A percentile compares a stretch with the other conserved stretches of the same genome.
These are phyloP conservation scores for Isochrysis galbana DNA, from an alignment of 78 protist species.

Conservation along the genomic window DNA sequence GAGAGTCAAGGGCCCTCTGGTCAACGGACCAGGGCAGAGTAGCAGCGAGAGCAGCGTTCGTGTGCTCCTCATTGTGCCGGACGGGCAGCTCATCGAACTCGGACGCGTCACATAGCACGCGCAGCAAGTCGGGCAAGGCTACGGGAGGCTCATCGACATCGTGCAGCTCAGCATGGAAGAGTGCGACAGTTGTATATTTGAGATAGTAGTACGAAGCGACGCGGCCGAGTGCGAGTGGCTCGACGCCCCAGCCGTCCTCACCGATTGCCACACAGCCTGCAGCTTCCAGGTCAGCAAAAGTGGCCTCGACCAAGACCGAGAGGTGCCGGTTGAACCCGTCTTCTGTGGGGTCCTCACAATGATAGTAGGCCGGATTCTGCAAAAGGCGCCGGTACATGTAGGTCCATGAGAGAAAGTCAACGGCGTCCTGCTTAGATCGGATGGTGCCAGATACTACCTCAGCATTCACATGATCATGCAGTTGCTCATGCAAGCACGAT, in stretches of 20 bases:
- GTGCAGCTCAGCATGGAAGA: conserved; percentile 46
- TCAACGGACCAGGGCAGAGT: conserved; percentile 67
- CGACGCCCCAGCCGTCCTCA: background rate
- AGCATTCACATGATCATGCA: conserved; percentile 95
- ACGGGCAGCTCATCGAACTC: conserved; percentile 87
- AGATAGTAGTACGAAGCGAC: conserved; percentile 97
- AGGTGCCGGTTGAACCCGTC: conserved; percentile 44
- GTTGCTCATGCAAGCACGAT: conserved; percentile 70
- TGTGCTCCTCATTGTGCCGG: conserved; percentile 96
- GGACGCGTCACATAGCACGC: conserved; percentile 7
- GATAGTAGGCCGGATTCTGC: conserved; percentile 95
- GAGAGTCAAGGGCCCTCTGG: conserved; percentile 41
- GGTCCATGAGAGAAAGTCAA: conserved; percentile 97
- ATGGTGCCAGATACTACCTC: conserved; percentile 78
- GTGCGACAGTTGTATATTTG: conserved; percentile 71
- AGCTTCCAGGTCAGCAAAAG: conserved; percentile 57
- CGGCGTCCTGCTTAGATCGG: conserved; percentile 69
- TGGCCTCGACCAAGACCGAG: conserved; percentile 70
- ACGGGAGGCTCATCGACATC: background rate
- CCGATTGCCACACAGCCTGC: conserved; percentile 50
- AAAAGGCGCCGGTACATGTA: conserved; percentile 90
- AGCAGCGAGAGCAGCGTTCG: conserved; percentile 72
- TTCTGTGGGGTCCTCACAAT: conserved; percentile 30
- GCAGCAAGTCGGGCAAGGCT: background rate
- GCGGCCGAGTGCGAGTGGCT: conserved; percentile 68